Conservation (phyloP, 805 yeast species). For the Diddensiella santjacobensis region DNA sequence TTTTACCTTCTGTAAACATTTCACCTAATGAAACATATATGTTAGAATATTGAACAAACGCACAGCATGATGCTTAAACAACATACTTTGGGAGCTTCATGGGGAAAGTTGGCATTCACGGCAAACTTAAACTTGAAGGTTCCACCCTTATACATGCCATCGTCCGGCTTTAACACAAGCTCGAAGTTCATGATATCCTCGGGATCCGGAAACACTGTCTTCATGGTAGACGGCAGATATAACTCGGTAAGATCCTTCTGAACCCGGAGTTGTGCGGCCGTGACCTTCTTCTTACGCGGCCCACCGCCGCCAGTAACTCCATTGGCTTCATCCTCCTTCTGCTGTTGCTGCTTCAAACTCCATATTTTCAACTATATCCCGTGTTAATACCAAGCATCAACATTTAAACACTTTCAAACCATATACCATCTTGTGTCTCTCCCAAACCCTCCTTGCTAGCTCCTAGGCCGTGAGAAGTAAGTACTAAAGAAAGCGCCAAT, state of each 20-base stretch:
- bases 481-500: too few relatives aligned
- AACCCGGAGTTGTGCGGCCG: slow-evolving; percentile 70
- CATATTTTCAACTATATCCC: slow-evolving; percentile 49
- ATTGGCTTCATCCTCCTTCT: slow-evolving; percentile 38
- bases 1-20: slow-evolving; percentile 29
- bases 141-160: slow-evolving; percentile 71
- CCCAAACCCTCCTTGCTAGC: too few relatives aligned
- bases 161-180: slow-evolving; percentile 58
- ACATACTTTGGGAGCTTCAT: slow-evolving; percentile 82
- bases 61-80: too few relatives aligned
- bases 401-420: too few relatives aligned
- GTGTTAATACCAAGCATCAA: too few relatives aligned
- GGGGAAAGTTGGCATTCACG: slow-evolving; percentile 75
- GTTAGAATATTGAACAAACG: too few relatives aligned
- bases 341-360: slow-evolving; percentile 55
- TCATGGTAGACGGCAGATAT: slow-evolving; percentile 56
- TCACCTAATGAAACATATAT: slow-evolving; percentile 19
- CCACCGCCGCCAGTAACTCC: slow-evolving; percentile 25
- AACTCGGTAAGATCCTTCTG: slow-evolving; percentile 72
- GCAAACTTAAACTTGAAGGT: slow-evolving; percentile 62
- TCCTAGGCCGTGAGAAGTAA: too few relatives aligned
- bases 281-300: slow-evolving; percentile 32
- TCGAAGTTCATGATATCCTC: slow-evolving; percentile 59
- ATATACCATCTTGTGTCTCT: too few relatives aligned
- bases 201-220: slow-evolving; percentile 48